Conservation (phyloP, 345 rosid species). For the Salix exigua region DNA sequence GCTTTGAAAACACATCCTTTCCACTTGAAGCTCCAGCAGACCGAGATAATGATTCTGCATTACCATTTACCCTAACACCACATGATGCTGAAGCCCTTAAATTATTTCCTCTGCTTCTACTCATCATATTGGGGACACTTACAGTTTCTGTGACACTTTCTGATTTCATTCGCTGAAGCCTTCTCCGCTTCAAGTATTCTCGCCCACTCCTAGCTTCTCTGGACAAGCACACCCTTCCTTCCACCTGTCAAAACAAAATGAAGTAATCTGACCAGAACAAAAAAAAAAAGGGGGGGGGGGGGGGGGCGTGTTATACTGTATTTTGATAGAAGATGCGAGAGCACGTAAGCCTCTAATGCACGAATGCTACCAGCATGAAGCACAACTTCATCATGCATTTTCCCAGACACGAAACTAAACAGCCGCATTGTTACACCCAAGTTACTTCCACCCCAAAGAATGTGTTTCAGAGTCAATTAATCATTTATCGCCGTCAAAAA, state of each 20-base stretch:
- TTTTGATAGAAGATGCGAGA: not conserved
- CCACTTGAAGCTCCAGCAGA: slow-evolving; percentile 38
- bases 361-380: not conserved
- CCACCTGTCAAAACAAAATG: slow-evolving; percentile 59
- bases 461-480: slow-evolving; percentile 5
- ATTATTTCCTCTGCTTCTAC: slow-evolving; percentile 88
- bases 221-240: slow-evolving; percentile 73
- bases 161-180: slow-evolving; percentile 71
- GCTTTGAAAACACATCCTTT: slow-evolving; percentile 48
- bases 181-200: slow-evolving; percentile 76
- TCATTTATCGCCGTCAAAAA: slow-evolving; percentile 6
- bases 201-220: slow-evolving; percentile 68
- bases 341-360: not conserved
- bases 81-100: slow-evolving; percentile 71
- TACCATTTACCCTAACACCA: slow-evolving; percentile 66
- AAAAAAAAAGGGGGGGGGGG: no score
- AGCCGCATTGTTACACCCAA: not conserved
- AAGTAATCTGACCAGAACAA: not conserved
- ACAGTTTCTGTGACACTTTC: slow-evolving; percentile 39
- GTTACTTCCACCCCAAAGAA: not conserved
- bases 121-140: slow-evolving; percentile 41
- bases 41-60: slow-evolving; percentile 33
- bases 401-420: not conserved
- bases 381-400: not conserved
- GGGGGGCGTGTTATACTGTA: not conserved